Base-by-base conservation (phyloP, 768 basidiomycete species). In the Mrakia blollopis region DNA sequence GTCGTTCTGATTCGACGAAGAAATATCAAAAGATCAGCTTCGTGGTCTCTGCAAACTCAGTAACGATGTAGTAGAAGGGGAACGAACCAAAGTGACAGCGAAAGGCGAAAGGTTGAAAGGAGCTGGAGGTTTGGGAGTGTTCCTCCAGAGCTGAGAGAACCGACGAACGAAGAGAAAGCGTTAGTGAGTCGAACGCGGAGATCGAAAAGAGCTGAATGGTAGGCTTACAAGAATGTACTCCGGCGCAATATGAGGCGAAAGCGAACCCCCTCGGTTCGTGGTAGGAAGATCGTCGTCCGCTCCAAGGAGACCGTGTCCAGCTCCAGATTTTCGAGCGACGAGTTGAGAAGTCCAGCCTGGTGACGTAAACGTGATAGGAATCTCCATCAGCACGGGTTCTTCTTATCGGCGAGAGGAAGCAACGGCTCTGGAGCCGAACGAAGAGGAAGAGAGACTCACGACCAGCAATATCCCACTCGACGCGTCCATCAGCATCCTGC, bases 101-200 rank as follows among this genome's bases (percentile, higher is more conserved):
- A 91, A 98, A 0, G 94, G 95, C 0, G 95, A 96, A 30, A 98
- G 88, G 83, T 97, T 97, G 87, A 98, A 98, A 0, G 95, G 96
- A 16, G 91, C 89, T 0, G 87, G 87, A 1, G 86, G 85, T 81
- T 97, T 97, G 75, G 89, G 89, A 30, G 93, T 93, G 84, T 98
- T 98, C 78, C 92, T 87, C 95, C 95, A 98, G 32, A 77, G 72
- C 62, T 75, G 47, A 50, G 47, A 2, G 47, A 50, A 2, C 47
- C 16, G 7, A 44, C 25, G 62, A 25, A 28, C 57, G 57, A 37
- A n/a, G 30, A 11, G 23, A 50, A 13, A 28, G 54, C 2, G 23
- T 21, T 21, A 73, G 35, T 7, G 32, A 37, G 5, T 41, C 47
- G 47, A 50, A 50, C 39, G 61, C 5, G 11, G 10, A 9, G 44